phyloP scores from a whole-genome alignment of 2,329 filamentous ascomycete genomes.

The Calonectria naviculata region DNA sequence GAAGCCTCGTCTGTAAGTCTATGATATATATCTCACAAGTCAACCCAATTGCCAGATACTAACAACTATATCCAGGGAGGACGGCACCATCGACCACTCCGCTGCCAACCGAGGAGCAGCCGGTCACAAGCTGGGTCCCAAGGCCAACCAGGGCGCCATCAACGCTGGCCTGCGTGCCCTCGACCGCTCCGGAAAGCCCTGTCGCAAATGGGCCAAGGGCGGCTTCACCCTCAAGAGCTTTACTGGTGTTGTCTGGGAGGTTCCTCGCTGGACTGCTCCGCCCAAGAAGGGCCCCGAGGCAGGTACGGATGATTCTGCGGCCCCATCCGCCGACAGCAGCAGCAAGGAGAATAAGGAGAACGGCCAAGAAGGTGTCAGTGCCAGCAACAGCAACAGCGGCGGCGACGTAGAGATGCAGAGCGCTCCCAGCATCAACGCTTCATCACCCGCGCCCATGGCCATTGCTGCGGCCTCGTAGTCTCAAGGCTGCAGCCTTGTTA shows the following conservation, averaged over 20 bases:
- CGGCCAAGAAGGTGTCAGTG: conserved; percentile 60
- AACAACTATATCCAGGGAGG: conserved; percentile 61
- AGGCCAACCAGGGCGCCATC: conserved; percentile 96
- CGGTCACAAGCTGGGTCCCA: conserved; percentile 89
- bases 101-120: conserved; percentile 60
- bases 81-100: conserved; percentile 70
- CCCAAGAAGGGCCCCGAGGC: conserved; percentile 63
- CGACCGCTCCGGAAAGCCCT: conserved; percentile 91
- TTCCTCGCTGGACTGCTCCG: conserved; percentile 85
- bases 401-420: conserved; percentile 66
- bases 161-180: conserved; percentile 95
- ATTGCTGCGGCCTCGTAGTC: conserved; percentile 57
- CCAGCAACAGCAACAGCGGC: conserved; percentile 55
- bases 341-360: conserved; percentile 76
- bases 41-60: conserved; percentile 29
- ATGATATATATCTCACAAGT: not conserved
- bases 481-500: not conserved
- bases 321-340: conserved; percentile 62
- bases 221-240: conserved; percentile 91
- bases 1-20: conserved; percentile 91
- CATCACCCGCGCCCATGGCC: conserved; percentile 63
- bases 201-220: conserved; percentile 89
- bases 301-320: conserved; percentile 57
- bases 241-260: conserved; percentile 85
- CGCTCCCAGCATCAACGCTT: conserved; percentile 61